phyloP scores from a whole-genome alignment of 352 stramenopile genomes.

The Globisporangium orthogonon region DNA sequence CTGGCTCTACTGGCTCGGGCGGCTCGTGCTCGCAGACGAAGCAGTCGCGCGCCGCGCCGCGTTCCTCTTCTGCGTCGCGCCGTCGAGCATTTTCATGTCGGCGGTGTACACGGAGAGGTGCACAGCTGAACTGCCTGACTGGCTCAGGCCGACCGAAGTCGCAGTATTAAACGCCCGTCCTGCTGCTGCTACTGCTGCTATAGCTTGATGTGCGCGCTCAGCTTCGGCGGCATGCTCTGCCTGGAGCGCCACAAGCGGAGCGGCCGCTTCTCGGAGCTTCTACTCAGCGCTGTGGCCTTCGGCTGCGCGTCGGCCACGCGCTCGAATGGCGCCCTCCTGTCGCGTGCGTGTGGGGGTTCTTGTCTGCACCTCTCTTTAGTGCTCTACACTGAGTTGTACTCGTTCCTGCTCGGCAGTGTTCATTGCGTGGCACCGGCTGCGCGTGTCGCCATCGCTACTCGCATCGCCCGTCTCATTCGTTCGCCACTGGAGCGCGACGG shows the following conservation, averaged over 20 bases:
- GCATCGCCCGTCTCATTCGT: constrained; percentile 28
- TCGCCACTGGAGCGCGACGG: constrained; percentile 52
- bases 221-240: constrained; percentile 70
- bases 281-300: constrained; percentile 46
- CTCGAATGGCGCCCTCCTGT: constrained; percentile 77
- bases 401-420: constrained; percentile 31
- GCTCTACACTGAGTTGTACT: not conserved
- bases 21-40: constrained; percentile 49
- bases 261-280: constrained; percentile 22
- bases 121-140: not conserved
- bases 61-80: constrained; percentile 70
- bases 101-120: constrained; percentile 77
- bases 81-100: constrained; percentile 81
- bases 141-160: not conserved
- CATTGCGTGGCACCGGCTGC: constrained; percentile 66
- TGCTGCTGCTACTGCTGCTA: not conserved
- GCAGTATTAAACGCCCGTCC: not conserved
- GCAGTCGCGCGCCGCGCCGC: constrained; percentile 44
- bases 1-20: constrained; percentile 63
- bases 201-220: constrained; percentile 74
- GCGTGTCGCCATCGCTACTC: constrained; percentile 38
- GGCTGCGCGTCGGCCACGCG: constrained; percentile 55
- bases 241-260: constrained; percentile 29
- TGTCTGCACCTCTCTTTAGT: too few species aligned
- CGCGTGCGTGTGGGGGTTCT: constrained; percentile 26